Conservation (phyloP, 345 rosid species). For the Draba incana region DNA sequence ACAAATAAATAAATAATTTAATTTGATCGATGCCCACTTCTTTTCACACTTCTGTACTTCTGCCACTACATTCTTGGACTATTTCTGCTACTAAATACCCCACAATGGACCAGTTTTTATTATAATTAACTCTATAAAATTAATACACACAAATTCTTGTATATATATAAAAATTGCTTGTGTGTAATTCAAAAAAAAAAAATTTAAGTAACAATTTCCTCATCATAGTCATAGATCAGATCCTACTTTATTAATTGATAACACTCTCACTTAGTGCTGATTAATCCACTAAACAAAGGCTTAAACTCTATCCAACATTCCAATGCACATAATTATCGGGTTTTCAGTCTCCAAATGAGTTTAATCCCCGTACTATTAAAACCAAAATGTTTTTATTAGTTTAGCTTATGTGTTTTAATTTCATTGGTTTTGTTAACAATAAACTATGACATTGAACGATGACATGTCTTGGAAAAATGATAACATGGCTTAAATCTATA, state of each 20-base stretch:
- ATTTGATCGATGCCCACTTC: conserved; percentile 36
- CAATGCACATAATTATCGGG: background rate
- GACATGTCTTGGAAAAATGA: too few species aligned
- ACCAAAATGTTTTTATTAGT: too few species aligned
- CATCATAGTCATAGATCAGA: conserved; percentile 34
- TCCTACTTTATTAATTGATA: conserved; percentile 9
- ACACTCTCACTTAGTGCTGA: conserved; percentile 26
- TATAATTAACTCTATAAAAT: background rate
- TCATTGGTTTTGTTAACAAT: too few species aligned
- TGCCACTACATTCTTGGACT: conserved; percentile 45
- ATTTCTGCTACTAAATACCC: conserved; percentile 34
- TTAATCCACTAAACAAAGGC: conserved; percentile 23
- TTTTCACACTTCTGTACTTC: conserved; percentile 41
- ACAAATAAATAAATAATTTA: conserved; percentile 22
- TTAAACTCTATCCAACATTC: conserved; percentile 22
- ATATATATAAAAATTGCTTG: conserved; percentile 9
- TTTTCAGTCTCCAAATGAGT: background rate
- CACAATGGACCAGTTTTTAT: conserved; percentile 36
- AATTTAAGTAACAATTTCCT: background rate
- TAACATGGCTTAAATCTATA: too few species aligned
- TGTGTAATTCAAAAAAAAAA: background rate
- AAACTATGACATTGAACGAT: too few species aligned
- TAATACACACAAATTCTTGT: conserved; percentile 36
- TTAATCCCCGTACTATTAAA: too few species aligned
- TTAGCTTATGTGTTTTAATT: too few species aligned